phyloP scores from a whole-genome alignment of 306 rosid genomes.

The Sicyos baderoa region DNA sequence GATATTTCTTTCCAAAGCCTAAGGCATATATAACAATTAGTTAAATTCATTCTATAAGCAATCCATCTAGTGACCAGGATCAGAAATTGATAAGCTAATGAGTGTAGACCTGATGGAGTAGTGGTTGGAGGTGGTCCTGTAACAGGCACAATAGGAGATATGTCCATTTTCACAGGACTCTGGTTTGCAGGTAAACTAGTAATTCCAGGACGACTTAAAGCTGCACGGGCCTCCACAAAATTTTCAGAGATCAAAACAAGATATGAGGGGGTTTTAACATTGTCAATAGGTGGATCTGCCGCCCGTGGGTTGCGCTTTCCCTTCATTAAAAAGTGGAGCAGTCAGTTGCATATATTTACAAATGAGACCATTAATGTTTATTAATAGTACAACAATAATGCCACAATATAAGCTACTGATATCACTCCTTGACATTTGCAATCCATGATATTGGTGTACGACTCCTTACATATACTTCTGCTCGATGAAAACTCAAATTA shows the following conservation, averaged over 20 bases:
- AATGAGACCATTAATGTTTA: slow-evolving; percentile 2
- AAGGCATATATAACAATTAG: slow-evolving; percentile 6
- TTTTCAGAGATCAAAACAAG: slow-evolving; percentile 77
- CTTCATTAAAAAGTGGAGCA: slow-evolving; percentile 33
- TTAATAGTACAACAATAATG: background rate
- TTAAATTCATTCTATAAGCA: background rate
- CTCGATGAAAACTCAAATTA: slow-evolving; percentile 4
- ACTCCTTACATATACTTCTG: background rate
- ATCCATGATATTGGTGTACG: background rate
- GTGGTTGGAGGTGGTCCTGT: slow-evolving; percentile 67
- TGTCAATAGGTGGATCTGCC: slow-evolving; percentile 63
- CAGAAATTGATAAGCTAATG: slow-evolving; percentile 10
- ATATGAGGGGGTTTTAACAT: slow-evolving; percentile 44
- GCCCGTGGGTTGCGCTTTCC: slow-evolving; percentile 64
- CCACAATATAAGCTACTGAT: background rate
- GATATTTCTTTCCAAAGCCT: background rate
- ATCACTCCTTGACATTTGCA: background rate
- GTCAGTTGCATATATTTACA: slow-evolving; percentile 1
- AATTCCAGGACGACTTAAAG: slow-evolving; percentile 72
- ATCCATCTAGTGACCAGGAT: background rate
- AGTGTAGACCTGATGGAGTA: slow-evolving; percentile 55
- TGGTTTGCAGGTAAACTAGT: slow-evolving; percentile 58
- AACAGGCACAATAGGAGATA: slow-evolving; percentile 53
- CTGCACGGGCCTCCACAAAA: slow-evolving; percentile 76
- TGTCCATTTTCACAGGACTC: slow-evolving; percentile 81